A percentile compares a stretch with the other conserved stretches of the same genome.
Evolutionary conservation across 179 eudicot genomes (phyloP).

Genomic region (Corrigiola litoralis): DNA sequence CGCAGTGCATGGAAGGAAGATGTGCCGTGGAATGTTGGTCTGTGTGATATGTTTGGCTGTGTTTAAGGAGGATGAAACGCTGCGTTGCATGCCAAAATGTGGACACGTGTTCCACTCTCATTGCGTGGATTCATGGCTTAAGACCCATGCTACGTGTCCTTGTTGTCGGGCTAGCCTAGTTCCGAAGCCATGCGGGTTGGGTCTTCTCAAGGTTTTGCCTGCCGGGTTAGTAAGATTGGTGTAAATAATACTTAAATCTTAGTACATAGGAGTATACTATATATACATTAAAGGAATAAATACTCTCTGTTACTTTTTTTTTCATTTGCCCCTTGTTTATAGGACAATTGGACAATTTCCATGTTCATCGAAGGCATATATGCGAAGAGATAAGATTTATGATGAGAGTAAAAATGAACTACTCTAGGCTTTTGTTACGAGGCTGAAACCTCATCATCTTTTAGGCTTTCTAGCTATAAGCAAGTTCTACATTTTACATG

Average conservation of each 20-base stretch:
- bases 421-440: too few relatives aligned
- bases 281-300: not conserved
- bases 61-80: slow-evolving; percentile 56
- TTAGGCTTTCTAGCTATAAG: not conserved
- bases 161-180: slow-evolving; percentile 32
- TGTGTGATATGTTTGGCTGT: slow-evolving; percentile 70
- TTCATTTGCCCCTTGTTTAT: not conserved
- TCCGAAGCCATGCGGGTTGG: slow-evolving; percentile 11
- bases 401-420: not conserved
- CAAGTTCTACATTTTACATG: slow-evolving; percentile 5
- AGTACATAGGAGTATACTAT: too few relatives aligned
- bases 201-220: slow-evolving; percentile 2
- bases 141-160: slow-evolving; percentile 36
- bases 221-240: slow-evolving; percentile 20
- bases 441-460: not conserved
- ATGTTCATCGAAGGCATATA: not conserved
- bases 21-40: slow-evolving; percentile 29
- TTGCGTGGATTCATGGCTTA: slow-evolving; percentile 33
- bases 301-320: not conserved
- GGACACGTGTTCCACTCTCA: slow-evolving; percentile 31
- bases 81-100: slow-evolving; percentile 35
- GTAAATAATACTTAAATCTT: too few relatives aligned
- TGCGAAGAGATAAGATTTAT: not conserved
- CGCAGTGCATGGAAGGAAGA: slow-evolving; percentile 17
- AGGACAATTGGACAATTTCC: not conserved